Evolutionary conservation across 805 yeast genomes (phyloP).

Genomic region (Pichia paraexigua): DNA sequence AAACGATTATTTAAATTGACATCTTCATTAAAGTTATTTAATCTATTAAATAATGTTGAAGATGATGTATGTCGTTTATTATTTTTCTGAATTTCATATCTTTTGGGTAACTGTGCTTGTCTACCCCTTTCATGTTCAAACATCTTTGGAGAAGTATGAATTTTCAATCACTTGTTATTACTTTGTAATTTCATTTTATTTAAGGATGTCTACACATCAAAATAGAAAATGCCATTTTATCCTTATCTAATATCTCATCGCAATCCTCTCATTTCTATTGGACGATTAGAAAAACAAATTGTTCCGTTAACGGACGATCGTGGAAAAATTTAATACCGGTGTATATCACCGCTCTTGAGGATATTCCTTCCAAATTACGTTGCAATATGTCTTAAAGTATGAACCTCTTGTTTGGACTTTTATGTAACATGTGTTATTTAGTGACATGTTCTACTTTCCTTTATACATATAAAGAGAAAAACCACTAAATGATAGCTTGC

Average conservation of each 20-base stretch:
- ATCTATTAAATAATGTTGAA: neutral
- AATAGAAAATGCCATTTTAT: neutral
- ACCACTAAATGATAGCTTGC: no score
- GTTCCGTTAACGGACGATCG: neutral
- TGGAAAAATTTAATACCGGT: neutral
- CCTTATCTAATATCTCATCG: neutral
- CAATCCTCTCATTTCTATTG: neutral
- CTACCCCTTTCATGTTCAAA: constrained; percentile 19
- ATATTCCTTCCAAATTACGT: no score
- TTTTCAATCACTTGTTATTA: no score
- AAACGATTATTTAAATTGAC: neutral
- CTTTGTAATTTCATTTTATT: no score
- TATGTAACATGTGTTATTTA: no score
- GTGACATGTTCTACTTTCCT: no score
- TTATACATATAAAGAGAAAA: no score
- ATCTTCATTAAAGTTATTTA: neutral
- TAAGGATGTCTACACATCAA: neutral
- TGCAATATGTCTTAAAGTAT: no score
- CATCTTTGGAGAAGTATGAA: no score
- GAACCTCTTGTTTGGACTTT: no score
- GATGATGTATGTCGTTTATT: neutral
- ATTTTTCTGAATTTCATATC: constrained; percentile 21
- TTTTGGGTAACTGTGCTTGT: constrained; percentile 21
- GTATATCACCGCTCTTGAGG: no score
- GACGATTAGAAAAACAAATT: neutral